Percentiles rank a stretch among this genome's conserved stretches.
These are phyloP conservation scores for Xenoacremonium recifei DNA, from an alignment of 2,329 filamentous ascomycete genomes.

Conservation along the genomic window DNA sequence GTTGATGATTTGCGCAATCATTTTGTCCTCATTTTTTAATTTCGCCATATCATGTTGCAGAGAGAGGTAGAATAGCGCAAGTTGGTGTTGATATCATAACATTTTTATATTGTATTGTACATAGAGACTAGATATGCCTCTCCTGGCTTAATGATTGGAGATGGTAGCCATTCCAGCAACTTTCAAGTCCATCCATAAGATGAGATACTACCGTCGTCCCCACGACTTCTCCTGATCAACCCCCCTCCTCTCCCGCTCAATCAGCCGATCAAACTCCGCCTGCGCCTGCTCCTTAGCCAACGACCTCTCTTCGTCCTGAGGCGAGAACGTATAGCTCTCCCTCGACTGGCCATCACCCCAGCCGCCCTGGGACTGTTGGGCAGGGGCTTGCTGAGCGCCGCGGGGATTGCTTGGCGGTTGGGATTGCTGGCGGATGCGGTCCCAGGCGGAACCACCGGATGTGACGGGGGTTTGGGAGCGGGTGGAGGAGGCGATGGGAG, in stretches of 20 bases:
- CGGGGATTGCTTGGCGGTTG: no score
- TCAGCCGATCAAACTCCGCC: slow-evolving; percentile 48
- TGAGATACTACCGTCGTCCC: slow-evolving; percentile 22
- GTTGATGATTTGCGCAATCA: no score
- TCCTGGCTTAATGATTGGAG: slow-evolving; percentile 3
- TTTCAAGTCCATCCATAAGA: background rate
- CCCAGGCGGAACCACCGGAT: slow-evolving; percentile 40
- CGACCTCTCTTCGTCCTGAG: slow-evolving; percentile 35
- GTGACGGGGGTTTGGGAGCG: slow-evolving; percentile 10
- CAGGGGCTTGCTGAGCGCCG: slow-evolving; percentile 16
- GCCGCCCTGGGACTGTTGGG: slow-evolving; percentile 14
- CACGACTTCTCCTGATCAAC: slow-evolving; percentile 28
- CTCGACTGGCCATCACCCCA: slow-evolving; percentile 19
- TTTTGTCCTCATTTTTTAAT: no score
- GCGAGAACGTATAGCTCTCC: slow-evolving; percentile 34
- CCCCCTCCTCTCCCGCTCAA: slow-evolving; percentile 43
- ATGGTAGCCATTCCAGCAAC: background rate
- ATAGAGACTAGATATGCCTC: background rate
- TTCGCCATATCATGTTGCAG: no score
- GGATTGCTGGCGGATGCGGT: slow-evolving; percentile 39
- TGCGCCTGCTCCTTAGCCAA: slow-evolving; percentile 46
- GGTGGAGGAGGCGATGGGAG: slow-evolving; percentile 37
- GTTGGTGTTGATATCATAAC: background rate
- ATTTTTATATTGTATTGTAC: background rate
- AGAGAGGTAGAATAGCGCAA: no score